Evolutionary conservation across 768 basidiomycete genomes (phyloP), one percentile per base, ranked within the genome.

Genomic region (Tephrocybe sp.): DNA sequence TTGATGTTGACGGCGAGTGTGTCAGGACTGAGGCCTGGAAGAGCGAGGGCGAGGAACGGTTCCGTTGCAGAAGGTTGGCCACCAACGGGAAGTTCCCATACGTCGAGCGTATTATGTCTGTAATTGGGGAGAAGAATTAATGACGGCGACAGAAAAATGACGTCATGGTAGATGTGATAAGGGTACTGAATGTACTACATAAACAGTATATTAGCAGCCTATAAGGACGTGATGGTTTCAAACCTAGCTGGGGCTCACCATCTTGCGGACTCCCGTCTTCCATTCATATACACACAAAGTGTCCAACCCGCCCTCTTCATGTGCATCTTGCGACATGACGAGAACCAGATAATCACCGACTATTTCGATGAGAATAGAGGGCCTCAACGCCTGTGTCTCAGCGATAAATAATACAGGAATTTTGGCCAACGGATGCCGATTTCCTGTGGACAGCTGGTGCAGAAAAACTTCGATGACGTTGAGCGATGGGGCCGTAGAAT

Each of bases 71-170:
- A 21, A 21, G 38, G 29, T 25, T 15, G 13, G 6, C 18, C 16
- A 22, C 25, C 38, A 2, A n/a, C 13, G 0, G 57, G 46, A 21
- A 61, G 22, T 6, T 51, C 29, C 64, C 64, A 67, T 22, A 62
- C 37, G 41, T 67, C 66, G 13, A 67, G 53, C 23, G 52, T 46
- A 13, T 55, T 49, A 15, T 49, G 30, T 3, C 40, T 19, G 15
- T 53, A 52, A 44, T 64, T 67, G 4, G 63, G 61, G 8, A 67
- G 57, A 39, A 65, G 49, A 24, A 67, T 27, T 16, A 64, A 25
- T 1, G 55, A 51, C 2, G 60, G 56, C 15, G 64, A 49, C 1
- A 68, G 47, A 36, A 66, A 64, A 0, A 63, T 49, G 7, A 61
- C 30, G 2, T 61, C 60, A 15, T 56, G 57, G 48, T 64, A 66